Evolutionary conservation across 169 alveolate species (phyloP), one percentile per base, ranked within the genome.

Genomic region (Theileria parva): DNA sequence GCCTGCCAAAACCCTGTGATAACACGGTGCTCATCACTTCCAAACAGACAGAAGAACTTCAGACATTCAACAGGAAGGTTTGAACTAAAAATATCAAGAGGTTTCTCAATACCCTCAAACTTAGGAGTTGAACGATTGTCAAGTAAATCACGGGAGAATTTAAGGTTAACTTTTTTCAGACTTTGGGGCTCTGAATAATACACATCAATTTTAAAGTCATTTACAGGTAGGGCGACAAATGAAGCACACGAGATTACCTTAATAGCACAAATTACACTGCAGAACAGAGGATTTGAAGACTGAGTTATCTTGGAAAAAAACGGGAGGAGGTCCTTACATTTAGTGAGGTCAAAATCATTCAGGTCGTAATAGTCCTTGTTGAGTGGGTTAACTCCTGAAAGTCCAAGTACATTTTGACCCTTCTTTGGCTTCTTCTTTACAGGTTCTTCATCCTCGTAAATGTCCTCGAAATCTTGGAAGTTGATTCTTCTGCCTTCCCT

Each of bases 1-100:
- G 68, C 32, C 79, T 80, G 74, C 39, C 55, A 59, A 57, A 66
- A 37, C 17, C 77, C 66, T 44, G 75, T 73, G 23, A 80, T 59
- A 44, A 73, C 2, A 48, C 19, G 34, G 13, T 8, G 2, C 13
- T 83, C 81, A 21, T n/a, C 80, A 15, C 27, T 63, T 65, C 81
- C 69, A 27, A 30, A 67, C 28, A 80, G 60, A 2, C 39, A 4
- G 25, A 59, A 68, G 61, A 32, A 39, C 19, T 79, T 77, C 27
- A 73, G 55, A 63, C 34, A 70, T 15, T 80, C 88, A 0, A 57
- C 51, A 4, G 50, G 39, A 13, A 50, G n/a, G 4, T 25, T 25
- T 25, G 63, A 27, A 6, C 21, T 13, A 37, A 27, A 71, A 5
- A 71, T 21, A 25, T 25, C 48, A 19, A 0, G 13, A 5, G 28